These are phyloP conservation scores for Fusarium veterinarium DNA, from an alignment of 2,329 filamentous ascomycete species.

Conservation along the genomic window DNA sequence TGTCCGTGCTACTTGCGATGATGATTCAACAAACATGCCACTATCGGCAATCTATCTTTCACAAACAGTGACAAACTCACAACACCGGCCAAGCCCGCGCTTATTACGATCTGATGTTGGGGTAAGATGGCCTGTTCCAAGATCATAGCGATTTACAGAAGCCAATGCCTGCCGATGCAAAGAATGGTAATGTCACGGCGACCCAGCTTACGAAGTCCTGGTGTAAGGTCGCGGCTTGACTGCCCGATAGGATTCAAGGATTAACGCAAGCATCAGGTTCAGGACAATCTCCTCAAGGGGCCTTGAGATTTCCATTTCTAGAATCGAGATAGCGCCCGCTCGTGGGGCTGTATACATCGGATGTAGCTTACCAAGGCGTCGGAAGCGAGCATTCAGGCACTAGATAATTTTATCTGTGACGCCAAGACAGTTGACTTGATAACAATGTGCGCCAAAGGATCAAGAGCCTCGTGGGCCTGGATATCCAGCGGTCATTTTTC, in stretches of 20 bases:
- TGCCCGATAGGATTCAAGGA: not conserved
- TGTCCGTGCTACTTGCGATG: constrained; percentile 10
- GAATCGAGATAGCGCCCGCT: constrained; percentile 31
- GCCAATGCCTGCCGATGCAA: not conserved
- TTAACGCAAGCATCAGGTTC: constrained; percentile 32
- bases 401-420: constrained; percentile 43
- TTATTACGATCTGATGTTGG: constrained; percentile 18
- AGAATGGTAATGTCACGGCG: constrained; percentile 10
- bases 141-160: not conserved
- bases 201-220: constrained; percentile 1
- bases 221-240: not conserved
- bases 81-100: constrained; percentile 6
- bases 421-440: constrained; percentile 35
- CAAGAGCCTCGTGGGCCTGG: constrained; percentile 13
- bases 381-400: constrained; percentile 31
- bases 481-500: constrained; percentile 22
- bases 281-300: constrained; percentile 14
- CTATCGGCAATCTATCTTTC: constrained; percentile 11
- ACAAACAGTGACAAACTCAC: not conserved
- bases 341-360: constrained; percentile 5
- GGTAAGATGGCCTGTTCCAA: constrained; percentile 17
- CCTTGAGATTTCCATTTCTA: constrained; percentile 21
- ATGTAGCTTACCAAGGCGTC: constrained; percentile 26
- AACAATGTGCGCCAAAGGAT: constrained; percentile 11
- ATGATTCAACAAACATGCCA: constrained; percentile 19